Base-by-base conservation (phyloP, 306 rosid species). In the Begonia fuchsioides region DNA sequence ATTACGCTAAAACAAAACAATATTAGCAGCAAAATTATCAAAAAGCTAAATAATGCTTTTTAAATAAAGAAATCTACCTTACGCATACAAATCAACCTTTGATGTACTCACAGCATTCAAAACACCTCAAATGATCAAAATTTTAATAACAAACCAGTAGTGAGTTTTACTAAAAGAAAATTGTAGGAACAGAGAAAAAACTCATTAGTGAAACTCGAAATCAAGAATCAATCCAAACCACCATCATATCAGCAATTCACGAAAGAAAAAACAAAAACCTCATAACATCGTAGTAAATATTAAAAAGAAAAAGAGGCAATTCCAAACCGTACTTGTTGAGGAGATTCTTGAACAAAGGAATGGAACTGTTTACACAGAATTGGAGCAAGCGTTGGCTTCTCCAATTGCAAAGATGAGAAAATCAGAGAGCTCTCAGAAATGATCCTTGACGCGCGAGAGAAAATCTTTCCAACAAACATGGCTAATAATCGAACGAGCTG, bases 391-490 rank as follows among this genome's bases (percentile, higher is more conserved):
- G 65, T 63, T 11, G 68, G 53, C 32, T 59, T 69, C 0, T 61
- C 62, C n/a, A 67, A 72, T 2, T 62, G 68, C 2, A 64, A 64
- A 39, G 80, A 75, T 11, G 80, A 72, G 61, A 68, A 52, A 55
- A 79, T 77, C 49, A 10, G 19, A 51, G 71, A 59, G 77, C 68
- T 61, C 63, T 81, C 63, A 38, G 57, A 51, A 58, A 70, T 13
- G 49, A 44, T 38, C 17, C 55, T 63, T 35, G 76, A 63, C 62
- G 72, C 57, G 49, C 79, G 90, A 1, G 75, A 73, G 20, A 76
- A 54, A 40, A 71, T 68, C 80, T 74, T 85, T 6, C 73, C 62
- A 19, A 70, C 63, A 50, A 68, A 72, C 98, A 90, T 85, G 47
- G 71, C 77, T 45, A 48, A 26, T 8, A 15, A 39, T 6, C n/a